Base-by-base conservation (phyloP, 1,284 basidiomycete genomes). In the Trichosporon asahii region DNA sequence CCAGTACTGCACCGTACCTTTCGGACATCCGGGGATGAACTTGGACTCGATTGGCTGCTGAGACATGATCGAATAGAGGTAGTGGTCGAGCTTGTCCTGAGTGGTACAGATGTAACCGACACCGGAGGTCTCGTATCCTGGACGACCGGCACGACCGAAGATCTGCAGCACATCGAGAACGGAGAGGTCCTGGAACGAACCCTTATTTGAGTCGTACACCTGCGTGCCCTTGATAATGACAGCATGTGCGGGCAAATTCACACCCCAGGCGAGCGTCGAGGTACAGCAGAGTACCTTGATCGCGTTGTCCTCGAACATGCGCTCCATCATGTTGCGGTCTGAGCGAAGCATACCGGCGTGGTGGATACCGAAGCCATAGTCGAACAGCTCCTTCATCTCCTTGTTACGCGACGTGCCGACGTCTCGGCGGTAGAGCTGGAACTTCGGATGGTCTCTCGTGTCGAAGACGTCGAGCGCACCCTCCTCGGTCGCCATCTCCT, bases 201-300 rank as follows among this genome's bases (percentile, higher is more conserved):
- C 94, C 78, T 90, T 91, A 6, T 89, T 86, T 71, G 91, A 92
- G 78, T 98, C 93, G 80, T 99, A 99, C 2, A 99, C 88, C 77
- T 99, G 93, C 0, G 97, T 99, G 15, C 97, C 97, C 84, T 99
- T 99, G 86, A 99, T 99, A 74, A 99, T 86, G 69, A 95, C 94
- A 69, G 97, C 97, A 84, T 99, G 98, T 4, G 97, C 97, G 49
- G 97, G 97, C 77, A 99, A 85, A 82, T 99, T 99, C 77, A 99
- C 97, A 86, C 97, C 97, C 97, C 97, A 99, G 0, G 97, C 97
- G 37, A 99, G 87, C 0, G 97, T 99, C 1, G 97, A 94, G 2
- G 97, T 99, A 85, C 97, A 99, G 83, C 94, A 98, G 11, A 99
- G 86, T 40, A 94, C 94, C 87, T 97, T 98, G 78, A 99, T 95